Conservation (phyloP, 805 yeast genomes). For the Teunomyces tritomae region DNA sequence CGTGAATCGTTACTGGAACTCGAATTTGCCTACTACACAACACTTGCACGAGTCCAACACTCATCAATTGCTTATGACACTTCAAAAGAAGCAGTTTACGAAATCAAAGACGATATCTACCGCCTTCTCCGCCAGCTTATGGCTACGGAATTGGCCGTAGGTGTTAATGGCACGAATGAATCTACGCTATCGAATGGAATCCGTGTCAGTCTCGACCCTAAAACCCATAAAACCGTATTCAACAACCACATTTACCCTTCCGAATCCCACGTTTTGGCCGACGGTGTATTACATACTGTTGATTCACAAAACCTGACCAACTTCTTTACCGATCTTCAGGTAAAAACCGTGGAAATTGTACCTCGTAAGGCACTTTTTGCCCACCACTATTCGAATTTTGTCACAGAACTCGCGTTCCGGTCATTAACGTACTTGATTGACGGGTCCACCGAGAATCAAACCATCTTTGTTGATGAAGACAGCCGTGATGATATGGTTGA, state of each 20-base stretch:
- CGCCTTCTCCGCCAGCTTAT: constrained; percentile 24
- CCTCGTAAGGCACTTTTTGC: constrained; percentile 39
- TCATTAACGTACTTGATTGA: constrained; percentile 56
- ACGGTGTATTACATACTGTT: constrained; percentile 37
- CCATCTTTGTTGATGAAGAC: constrained; percentile 54
- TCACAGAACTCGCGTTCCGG: constrained; percentile 66
- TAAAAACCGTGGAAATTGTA: constrained; percentile 23
- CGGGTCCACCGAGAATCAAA: constrained; percentile 48
- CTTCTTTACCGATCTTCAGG: constrained; percentile 21
- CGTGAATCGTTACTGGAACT: constrained; percentile 23
- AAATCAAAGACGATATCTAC: constrained; percentile 28
- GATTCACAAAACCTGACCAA: constrained; percentile 10
- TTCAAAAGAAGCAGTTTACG: constrained; percentile 30
- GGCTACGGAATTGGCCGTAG: constrained; percentile 26
- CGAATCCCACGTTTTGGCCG: constrained; percentile 20
- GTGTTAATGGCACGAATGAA: constrained; percentile 26
- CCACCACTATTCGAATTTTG: constrained; percentile 56
- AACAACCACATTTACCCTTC: constrained; percentile 18
- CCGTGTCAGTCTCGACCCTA: neutral
- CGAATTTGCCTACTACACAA: constrained; percentile 25
- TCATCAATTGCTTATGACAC: constrained; percentile 16
- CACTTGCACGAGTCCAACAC: neutral
- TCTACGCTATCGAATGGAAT: neutral
- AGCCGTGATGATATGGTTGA: constrained; percentile 31
- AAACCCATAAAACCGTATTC: constrained; percentile 12